These are phyloP conservation scores for Fusarium paranaense DNA, from an alignment of 2,329 filamentous ascomycete genomes.

Conservation along the genomic window DNA sequence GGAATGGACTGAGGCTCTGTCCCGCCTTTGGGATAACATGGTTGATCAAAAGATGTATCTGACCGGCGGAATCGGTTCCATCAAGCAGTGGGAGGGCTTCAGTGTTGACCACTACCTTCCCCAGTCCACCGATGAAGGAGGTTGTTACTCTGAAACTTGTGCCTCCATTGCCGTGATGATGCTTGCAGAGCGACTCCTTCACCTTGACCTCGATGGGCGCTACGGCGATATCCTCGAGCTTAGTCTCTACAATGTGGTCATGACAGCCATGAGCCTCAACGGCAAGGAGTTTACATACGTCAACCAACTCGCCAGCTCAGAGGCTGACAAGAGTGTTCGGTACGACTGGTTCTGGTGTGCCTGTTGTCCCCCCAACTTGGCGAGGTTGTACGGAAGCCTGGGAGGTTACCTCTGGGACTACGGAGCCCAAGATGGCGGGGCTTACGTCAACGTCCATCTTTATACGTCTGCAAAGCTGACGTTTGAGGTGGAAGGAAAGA, in stretches of 20 bases:
- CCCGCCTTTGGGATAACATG: conserved; percentile 70
- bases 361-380: conserved; percentile 71
- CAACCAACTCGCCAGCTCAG: conserved; percentile 69
- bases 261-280: conserved; percentile 67
- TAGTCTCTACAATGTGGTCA: conserved; percentile 69
- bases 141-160: conserved; percentile 17
- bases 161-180: conserved; percentile 63
- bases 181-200: conserved; percentile 67
- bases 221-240: conserved; percentile 72
- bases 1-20: conserved; percentile 53
- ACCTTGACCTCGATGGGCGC: conserved; percentile 62
- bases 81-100: conserved; percentile 46
- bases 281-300: conserved; percentile 71
- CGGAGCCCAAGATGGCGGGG: conserved; percentile 41
- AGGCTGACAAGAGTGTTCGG: conserved; percentile 60
- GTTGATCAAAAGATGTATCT: conserved; percentile 71
- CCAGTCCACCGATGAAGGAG: conserved; percentile 11
- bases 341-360: conserved; percentile 70
- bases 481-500: conserved; percentile 50
- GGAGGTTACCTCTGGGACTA: conserved; percentile 68
- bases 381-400: conserved; percentile 65
- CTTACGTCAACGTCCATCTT: conserved; percentile 65
- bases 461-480: conserved; percentile 62
- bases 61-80: conserved; percentile 69
- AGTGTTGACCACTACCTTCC: conserved; percentile 23